Percentiles rank a stretch among this genome's conserved stretches.
These are phyloP conservation scores for Backusella morwellensis DNA, from an alignment of 192 early-diverging fungal species.

Conservation along the genomic window DNA sequence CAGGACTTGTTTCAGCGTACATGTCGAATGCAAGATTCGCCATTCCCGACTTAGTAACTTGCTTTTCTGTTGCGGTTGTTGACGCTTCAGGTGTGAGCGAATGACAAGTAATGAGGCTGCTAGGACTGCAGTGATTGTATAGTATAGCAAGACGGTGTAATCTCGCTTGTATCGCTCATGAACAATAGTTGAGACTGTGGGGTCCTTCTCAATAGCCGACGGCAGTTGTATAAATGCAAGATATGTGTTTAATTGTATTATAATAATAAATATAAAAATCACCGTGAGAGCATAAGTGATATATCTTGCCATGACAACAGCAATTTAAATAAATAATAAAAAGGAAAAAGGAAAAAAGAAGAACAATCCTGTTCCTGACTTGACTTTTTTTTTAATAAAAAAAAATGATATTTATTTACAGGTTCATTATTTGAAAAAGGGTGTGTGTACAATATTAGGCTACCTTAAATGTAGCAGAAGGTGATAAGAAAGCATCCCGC, in stretches of 20 bases:
- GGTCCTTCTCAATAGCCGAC: neutral
- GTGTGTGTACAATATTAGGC: slow-evolving; percentile 2
- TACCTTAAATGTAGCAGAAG: neutral
- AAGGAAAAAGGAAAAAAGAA: neutral
- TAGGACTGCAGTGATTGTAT: neutral
- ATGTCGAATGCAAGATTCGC: neutral
- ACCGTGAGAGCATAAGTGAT: neutral
- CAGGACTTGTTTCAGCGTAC: neutral
- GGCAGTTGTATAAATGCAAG: neutral
- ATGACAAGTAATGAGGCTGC: neutral
- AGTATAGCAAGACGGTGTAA: neutral
- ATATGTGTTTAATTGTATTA: slow-evolving; percentile 1
- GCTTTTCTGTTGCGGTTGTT: neutral
- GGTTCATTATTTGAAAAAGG: neutral
- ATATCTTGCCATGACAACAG: neutral
- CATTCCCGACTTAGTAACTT: neutral
- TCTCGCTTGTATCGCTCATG: slow-evolving; percentile 3
- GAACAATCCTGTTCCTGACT: neutral
- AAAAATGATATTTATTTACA: neutral
- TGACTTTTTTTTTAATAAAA: neutral
- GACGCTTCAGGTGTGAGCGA: neutral
- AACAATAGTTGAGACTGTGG: neutral
- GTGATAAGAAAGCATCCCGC: slow-evolving; percentile 14
- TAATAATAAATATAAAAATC: neutral
- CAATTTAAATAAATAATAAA: neutral